A percentile compares a stretch with the other conserved stretches of the same genome.
Evolutionary conservation across 345 rosid genomes (phyloP).

Genomic region (Capsella bursapastoris): DNA sequence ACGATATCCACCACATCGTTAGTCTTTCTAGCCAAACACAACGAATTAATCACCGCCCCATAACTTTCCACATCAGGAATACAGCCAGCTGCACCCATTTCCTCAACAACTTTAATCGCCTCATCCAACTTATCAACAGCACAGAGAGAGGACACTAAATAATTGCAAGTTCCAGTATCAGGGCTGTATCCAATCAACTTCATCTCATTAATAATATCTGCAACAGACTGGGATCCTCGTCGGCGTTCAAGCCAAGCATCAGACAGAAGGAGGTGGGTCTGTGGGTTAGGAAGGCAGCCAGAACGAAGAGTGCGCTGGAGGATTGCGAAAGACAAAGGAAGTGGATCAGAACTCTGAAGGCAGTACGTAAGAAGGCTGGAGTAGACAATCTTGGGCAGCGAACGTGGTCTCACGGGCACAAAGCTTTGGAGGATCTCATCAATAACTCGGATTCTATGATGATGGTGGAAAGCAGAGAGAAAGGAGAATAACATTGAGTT

Average conservation of each 20-base stretch:
- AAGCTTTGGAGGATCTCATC: conserved; percentile 72
- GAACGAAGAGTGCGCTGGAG: conserved; percentile 79
- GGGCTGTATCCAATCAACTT: conserved; percentile 68
- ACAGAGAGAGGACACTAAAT: conserved; percentile 66
- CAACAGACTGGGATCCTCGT: conserved; percentile 47
- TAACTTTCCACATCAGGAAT: conserved; percentile 79
- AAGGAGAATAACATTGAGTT: conserved; percentile 69
- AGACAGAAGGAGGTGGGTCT: conserved; percentile 61
- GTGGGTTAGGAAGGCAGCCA: conserved; percentile 69
- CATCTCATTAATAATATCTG: conserved; percentile 59
- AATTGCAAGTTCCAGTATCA: conserved; percentile 72
- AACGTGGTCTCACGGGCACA: conserved; percentile 63
- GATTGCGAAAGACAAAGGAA: conserved; percentile 68
- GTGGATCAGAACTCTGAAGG: conserved; percentile 64
- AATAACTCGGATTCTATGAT: conserved; percentile 51
- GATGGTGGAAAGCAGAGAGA: conserved; percentile 55
- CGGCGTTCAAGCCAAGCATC: conserved; percentile 62
- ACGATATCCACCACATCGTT: conserved; percentile 58
- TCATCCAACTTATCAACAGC: conserved; percentile 69
- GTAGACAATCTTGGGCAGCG: conserved; percentile 53
- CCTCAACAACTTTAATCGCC: conserved; percentile 66
- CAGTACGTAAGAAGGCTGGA: conserved; percentile 65
- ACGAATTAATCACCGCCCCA: conserved; percentile 52
- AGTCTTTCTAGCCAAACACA: conserved; percentile 65
- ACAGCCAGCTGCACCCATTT: conserved; percentile 63